Base-by-base conservation (phyloP, 2,329 filamentous ascomycete genomes). In the Colletotrichum scovillei region DNA sequence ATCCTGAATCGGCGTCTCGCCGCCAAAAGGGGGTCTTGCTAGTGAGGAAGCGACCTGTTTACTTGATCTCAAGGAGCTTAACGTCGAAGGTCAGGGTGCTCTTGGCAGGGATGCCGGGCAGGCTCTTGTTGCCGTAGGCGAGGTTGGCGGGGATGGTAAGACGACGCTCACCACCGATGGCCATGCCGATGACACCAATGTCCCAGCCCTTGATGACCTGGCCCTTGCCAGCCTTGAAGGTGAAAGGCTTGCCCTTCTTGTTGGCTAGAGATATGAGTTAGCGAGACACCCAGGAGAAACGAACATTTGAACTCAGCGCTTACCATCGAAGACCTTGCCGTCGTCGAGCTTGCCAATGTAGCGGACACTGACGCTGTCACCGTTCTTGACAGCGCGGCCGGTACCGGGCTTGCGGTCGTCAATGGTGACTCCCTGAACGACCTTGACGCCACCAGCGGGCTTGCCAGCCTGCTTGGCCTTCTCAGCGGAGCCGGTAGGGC, bases 131-230 rank as follows among this genome's bases (percentile, higher is more conserved):
- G 84, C 97, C 97, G 84, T 99, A 99, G 79, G 93, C 97, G 72
- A 96, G 91, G 79, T 93, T 87, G 60, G 97, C 88, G 60, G 97
- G 97, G 80, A 99, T 95, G 75, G 92, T 95, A 80, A 99, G 89
- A 78, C 97, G 93, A 80, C 97, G 94, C 89, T 99, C 97, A 79
- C 95, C 95, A 80, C 97, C 97, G 78, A 95, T 92, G 78, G 92
- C 88, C 95, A 99, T 98, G 85, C 97, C 97, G 78, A 90, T 89
- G 78, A 99, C 88, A 85, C 97, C 97, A 76, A 98, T 91, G 83
- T 99, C 97, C 97, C 97, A 98, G 78, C 97, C 97, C 90, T 97
- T 97, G 88, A 99, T 99, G 80, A 99, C 97, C 84, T 98, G 94
- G 75, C 95, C 95, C 82, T 92, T 91, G 78, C 97, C 97, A 74